Base-by-base conservation (phyloP, 2,329 filamentous ascomycete genomes). In the Microdochium nivale region DNA sequence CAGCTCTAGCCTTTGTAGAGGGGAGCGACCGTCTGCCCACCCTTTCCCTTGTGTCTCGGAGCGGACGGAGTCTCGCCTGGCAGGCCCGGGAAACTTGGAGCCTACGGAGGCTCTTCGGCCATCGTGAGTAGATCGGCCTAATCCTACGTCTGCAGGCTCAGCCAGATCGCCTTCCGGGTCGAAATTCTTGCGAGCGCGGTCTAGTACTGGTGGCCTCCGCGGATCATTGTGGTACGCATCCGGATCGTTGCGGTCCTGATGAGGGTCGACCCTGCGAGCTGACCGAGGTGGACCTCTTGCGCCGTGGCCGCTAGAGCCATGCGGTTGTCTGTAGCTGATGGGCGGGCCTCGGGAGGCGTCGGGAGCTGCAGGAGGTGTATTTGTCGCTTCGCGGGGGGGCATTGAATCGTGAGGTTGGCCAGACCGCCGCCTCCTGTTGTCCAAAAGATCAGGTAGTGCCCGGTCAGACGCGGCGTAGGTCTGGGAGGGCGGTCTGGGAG, bases 1-100 rank as follows among this genome's bases (percentile, higher is more conserved):
- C 63, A 88, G 82, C 73, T 99, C 92, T 59, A 99, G 80, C 73
- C 86, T 94, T 69, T 99, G 92, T 50, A 99, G 78, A 50, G 95
- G 94, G 56, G 92, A 97, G 61, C 88, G 83, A 65, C 95, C 87
- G 52, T 86, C 79, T 62, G 92, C 88, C 70, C 88, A 83, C 72
- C 77, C 74, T 74, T 73, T 79, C 52, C 74, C 71, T 58, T 72
- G 70, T 50, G 67, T 64, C 49, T 67, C 70, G 56, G 64, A 67
- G 49, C 59, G 67, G 43, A 64, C 53, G 4, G 74, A 71, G 21
- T 66, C 63, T 61, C 66, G 71, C 60, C 66, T 70, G 2, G 63
- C 59, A 51, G 69, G 66, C 13, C 40, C 40, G 19, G 14, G 40
- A 44, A 23, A 44, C 9, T 44, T 21, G 21, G 40, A 44, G 10